Evolutionary conservation across 2,329 filamentous ascomycete genomes (phyloP).

Genomic region (Parascedosporium putredinis): DNA sequence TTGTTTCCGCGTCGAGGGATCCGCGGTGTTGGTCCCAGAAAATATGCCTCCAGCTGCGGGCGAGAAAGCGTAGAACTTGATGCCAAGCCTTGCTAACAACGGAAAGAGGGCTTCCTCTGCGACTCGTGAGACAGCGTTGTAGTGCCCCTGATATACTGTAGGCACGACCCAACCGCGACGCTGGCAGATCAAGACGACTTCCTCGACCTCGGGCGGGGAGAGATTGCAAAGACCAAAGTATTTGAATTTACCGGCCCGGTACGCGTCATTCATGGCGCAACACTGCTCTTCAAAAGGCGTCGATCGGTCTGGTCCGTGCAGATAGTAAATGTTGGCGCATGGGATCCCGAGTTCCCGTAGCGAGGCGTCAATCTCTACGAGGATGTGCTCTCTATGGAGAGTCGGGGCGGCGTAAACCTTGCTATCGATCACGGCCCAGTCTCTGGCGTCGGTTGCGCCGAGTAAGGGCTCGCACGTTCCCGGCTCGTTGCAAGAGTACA

Average conservation of each 20-base stretch:
- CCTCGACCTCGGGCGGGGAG: slow-evolving; percentile 29
- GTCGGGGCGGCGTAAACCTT: no score
- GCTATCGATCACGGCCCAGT: no score
- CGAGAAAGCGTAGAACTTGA: slow-evolving; percentile 35
- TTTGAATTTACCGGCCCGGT: slow-evolving; percentile 31
- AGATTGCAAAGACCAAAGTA: slow-evolving; percentile 37
- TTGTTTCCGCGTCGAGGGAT: no score
- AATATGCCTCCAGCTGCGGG: no score
- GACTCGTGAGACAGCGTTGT: slow-evolving; percentile 32
- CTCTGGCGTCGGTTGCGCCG: no score
- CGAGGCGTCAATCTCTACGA: no score
- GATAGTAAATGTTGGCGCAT: no score
- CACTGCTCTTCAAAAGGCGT: slow-evolving; percentile 30
- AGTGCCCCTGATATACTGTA: slow-evolving; percentile 35
- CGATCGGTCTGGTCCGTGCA: slow-evolving; percentile 33
- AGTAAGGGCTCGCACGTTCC: no score
- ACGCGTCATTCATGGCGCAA: slow-evolving; percentile 29
- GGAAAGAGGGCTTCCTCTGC: slow-evolving; percentile 32
- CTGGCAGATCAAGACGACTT: slow-evolving; percentile 31
- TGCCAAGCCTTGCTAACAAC: slow-evolving; percentile 27
- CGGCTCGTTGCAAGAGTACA: no score
- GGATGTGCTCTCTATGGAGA: no score
- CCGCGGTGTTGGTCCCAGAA: no score
- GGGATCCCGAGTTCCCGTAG: no score
- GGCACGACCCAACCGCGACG: slow-evolving; percentile 29